A percentile compares a stretch with the other conserved stretches of the same genome.
phyloP scores from a whole-genome alignment of 202 grass and related monocot genomes.

The Panicum hallii region DNA sequence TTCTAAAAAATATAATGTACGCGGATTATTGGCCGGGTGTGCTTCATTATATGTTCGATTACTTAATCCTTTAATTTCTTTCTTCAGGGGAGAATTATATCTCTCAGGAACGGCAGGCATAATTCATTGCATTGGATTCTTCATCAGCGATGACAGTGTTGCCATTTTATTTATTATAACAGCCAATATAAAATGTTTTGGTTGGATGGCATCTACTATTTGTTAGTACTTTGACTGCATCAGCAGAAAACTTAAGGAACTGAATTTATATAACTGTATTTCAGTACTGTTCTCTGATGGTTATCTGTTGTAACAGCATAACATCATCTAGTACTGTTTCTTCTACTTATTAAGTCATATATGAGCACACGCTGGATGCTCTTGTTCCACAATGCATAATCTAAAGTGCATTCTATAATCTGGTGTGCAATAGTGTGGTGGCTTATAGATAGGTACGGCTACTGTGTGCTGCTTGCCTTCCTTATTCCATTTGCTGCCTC shows the following conservation, averaged over 20 bases:
- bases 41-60: slow-evolving; percentile 28
- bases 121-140: slow-evolving; percentile 33
- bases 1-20: too few species aligned
- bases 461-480: background rate
- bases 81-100: slow-evolving; percentile 42
- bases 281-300: background rate
- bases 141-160: slow-evolving; percentile 38
- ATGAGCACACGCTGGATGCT: background rate
- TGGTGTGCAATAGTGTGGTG: background rate
- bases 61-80: slow-evolving; percentile 12
- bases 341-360: slow-evolving; percentile 17
- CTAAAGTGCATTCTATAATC: background rate
- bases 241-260: background rate
- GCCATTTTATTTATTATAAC: slow-evolving; percentile 20
- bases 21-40: background rate
- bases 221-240: slow-evolving; percentile 20
- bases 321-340: background rate
- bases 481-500: background rate
- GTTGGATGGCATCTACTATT: slow-evolving; percentile 20
- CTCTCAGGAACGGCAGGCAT: slow-evolving; percentile 26
- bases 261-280: slow-evolving; percentile 14
- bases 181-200: background rate
- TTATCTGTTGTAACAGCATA: background rate
- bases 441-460: background rate
- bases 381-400: background rate